phyloP scores from a whole-genome alignment of 2,329 filamentous ascomycete genomes.

The Fusarium brachygibbosum region DNA sequence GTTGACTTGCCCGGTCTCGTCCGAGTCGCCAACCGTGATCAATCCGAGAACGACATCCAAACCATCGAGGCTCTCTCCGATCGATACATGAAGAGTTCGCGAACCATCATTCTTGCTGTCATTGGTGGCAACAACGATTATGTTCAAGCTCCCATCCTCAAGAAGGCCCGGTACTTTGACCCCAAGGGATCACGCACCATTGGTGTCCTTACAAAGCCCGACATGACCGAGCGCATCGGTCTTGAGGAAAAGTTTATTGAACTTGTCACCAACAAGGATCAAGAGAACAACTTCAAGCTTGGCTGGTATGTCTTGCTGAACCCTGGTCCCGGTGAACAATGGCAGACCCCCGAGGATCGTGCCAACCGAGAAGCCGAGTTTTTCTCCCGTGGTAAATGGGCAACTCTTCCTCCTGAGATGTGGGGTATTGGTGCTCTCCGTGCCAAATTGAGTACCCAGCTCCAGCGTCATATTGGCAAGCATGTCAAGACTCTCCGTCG shows the following conservation, averaged over 20 bases:
- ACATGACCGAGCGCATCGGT: conserved; percentile 66
- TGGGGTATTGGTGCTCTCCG: conserved; percentile 62
- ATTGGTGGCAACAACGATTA: conserved; percentile 69
- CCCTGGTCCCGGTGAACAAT: conserved; percentile 62
- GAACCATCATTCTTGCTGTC: conserved; percentile 69
- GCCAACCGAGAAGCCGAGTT: conserved; percentile 61
- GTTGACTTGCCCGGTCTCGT: conserved; percentile 73
- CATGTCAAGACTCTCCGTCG: conserved; percentile 64
- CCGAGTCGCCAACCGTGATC: conserved; percentile 65
- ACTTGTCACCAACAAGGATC: conserved; percentile 65
- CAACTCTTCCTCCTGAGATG: conserved; percentile 61
- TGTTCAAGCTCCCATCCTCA: conserved; percentile 65
- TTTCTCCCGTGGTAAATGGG: conserved; percentile 65
- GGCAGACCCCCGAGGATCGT: conserved; percentile 60
- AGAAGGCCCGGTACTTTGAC: conserved; percentile 65
- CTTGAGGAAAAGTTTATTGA: conserved; percentile 68
- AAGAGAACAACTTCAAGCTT: conserved; percentile 64
- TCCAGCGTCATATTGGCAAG: conserved; percentile 66
- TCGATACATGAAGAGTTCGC: conserved; percentile 67
- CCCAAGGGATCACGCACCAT: conserved; percentile 64
- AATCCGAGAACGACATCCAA: conserved; percentile 66
- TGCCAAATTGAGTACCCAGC: conserved; percentile 63
- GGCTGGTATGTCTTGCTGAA: conserved; percentile 67
- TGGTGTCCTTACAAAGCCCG: conserved; percentile 66
- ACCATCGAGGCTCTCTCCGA: conserved; percentile 66